Conservation (phyloP, 805 yeast genomes). For the Priceomyces medius region DNA sequence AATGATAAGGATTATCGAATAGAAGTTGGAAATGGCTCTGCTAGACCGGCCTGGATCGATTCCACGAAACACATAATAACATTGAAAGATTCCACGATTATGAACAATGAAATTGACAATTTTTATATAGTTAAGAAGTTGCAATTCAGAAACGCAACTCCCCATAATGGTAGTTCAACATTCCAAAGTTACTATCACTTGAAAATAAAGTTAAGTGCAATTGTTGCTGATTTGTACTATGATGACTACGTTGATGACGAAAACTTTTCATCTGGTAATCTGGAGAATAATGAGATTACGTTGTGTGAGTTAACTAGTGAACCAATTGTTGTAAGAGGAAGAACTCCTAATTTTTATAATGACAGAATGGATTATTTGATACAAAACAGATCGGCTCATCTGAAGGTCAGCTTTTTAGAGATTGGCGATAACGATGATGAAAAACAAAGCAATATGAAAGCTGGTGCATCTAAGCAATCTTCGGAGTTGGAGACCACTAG, state of each 20-base stretch:
- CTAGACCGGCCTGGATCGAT: constrained; percentile 18
- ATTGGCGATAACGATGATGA: constrained; percentile 1
- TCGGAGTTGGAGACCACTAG: not conserved
- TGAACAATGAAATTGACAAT: constrained; percentile 24
- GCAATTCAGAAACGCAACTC: constrained; percentile 52
- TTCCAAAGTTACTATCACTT: constrained; percentile 48
- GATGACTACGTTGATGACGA: constrained; percentile 39
- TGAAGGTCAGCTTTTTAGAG: constrained; percentile 17
- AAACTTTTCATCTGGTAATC: constrained; percentile 13
- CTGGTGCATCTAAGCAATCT: not conserved
- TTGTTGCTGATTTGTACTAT: constrained; percentile 37
- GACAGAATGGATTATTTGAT: constrained; percentile 51
- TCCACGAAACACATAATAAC: constrained; percentile 25
- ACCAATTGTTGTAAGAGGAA: constrained; percentile 58
- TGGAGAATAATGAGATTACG: constrained; percentile 27
- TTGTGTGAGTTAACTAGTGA: constrained; percentile 32
- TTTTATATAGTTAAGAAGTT: constrained; percentile 39
- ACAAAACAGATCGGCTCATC: constrained; percentile 20
- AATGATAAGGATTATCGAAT: constrained; percentile 19
- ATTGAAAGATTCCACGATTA: constrained; percentile 22
- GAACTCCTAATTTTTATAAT: constrained; percentile 60
- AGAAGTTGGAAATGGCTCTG: constrained; percentile 14
- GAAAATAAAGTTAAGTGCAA: constrained; percentile 31
- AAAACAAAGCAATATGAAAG: not conserved
- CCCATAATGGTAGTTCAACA: constrained; percentile 48